Evolutionary conservation across 768 basidiomycete species (phyloP).

Genomic region (Leccinum barrowsii): DNA sequence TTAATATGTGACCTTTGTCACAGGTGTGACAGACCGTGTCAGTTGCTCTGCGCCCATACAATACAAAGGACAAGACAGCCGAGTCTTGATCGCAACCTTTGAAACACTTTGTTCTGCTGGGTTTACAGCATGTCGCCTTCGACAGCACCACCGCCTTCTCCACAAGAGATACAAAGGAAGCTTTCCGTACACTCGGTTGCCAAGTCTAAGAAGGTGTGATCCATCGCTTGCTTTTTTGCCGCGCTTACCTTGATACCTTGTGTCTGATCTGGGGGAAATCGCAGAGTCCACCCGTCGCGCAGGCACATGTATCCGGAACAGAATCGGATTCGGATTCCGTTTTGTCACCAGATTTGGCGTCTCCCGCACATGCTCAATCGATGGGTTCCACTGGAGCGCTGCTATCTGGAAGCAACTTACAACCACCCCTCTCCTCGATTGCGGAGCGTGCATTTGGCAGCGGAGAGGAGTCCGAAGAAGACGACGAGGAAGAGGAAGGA

Average conservation of each 20-base stretch:
- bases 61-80: neutral
- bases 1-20: constrained; percentile 20
- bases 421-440: constrained; percentile 68
- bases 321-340: constrained; percentile 87
- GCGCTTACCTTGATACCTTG: neutral
- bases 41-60: constrained; percentile 7
- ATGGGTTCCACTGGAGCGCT: constrained; percentile 29
- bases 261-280: constrained; percentile 16
- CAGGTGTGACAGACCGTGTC: constrained; percentile 22
- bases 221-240: neutral
- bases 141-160: constrained; percentile 61
- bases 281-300: constrained; percentile 30
- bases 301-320: constrained; percentile 56
- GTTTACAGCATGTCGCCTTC: constrained; percentile 26
- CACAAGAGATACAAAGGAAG: constrained; percentile 84
- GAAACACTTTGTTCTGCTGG: constrained; percentile 1
- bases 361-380: constrained; percentile 36
- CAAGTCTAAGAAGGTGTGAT: constrained; percentile 46
- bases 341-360: constrained; percentile 49
- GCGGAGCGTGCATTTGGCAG: constrained; percentile 69
- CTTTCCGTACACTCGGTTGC: constrained; percentile 70
- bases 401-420: constrained; percentile 32
- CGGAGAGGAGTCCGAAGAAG: constrained; percentile 76
- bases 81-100: constrained; percentile 15
- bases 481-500: constrained; percentile 63